Evolutionary conservation across 495 filamentous ascomycete genomes (phyloP).

Genomic region (Amorphotheca resinae): DNA sequence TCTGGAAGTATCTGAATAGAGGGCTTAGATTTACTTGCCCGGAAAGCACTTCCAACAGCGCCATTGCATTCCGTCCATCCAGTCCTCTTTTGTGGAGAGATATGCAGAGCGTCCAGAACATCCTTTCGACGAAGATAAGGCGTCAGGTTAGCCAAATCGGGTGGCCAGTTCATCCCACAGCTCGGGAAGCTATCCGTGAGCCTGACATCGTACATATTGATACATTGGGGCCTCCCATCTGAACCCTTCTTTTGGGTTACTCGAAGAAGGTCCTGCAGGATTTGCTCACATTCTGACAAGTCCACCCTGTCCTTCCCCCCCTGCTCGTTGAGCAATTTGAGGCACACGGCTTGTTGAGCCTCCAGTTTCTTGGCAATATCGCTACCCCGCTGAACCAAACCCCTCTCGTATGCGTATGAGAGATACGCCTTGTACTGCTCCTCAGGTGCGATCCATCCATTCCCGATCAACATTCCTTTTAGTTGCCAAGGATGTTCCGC

Average conservation of each 20-base stretch:
- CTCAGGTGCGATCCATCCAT: conserved; percentile 85
- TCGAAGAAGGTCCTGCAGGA: conserved; percentile 57
- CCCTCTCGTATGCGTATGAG: conserved; percentile 61
- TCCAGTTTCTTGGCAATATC: conserved; percentile 53
- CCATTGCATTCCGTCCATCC: conserved; percentile 91
- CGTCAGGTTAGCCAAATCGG: conserved; percentile 61
- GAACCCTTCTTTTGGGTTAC: conserved; percentile 36
- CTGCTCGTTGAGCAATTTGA: conserved; percentile 37
- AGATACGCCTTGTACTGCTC: conserved; percentile 91
- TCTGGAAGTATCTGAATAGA: conserved; percentile 64
- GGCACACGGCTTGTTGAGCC: conserved; percentile 52
- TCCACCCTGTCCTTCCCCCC: conserved; percentile 52
- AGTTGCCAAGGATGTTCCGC: conserved; percentile 56
- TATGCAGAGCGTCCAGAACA: conserved; percentile 66
- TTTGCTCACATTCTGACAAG: conserved; percentile 52
- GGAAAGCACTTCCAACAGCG: conserved; percentile 58
- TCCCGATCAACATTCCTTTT: conserved; percentile 84
- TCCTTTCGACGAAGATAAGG: conserved; percentile 79
- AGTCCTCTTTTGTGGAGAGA: conserved; percentile 65
- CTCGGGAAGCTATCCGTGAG: conserved; percentile 56
- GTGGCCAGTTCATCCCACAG: conserved; percentile 95
- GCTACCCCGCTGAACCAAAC: conserved; percentile 54
- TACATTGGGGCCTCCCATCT: conserved; percentile 42
- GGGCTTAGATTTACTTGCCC: conserved; percentile 52
- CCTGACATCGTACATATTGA: conserved; percentile 94